Conservation (phyloP, 495 filamentous ascomycete species). For the Lasiosphaeria miniovina region DNA sequence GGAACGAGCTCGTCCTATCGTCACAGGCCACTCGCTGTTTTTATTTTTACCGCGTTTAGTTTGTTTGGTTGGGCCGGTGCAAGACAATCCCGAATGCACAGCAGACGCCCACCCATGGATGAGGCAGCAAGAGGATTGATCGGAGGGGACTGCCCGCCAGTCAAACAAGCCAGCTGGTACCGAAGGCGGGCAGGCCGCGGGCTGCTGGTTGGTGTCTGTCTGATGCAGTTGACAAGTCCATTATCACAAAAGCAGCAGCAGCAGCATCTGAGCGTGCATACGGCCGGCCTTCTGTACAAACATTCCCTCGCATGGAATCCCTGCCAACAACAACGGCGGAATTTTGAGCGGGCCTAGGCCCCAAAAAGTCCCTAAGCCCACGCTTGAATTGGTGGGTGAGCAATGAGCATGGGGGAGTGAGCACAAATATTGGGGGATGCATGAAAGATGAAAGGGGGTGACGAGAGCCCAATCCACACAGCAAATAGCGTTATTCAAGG, state of each 20-base stretch:
- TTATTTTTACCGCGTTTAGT: not conserved
- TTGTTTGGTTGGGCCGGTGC: not conserved
- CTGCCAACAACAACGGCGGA: not conserved
- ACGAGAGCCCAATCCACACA: not conserved
- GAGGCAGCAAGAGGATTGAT: not conserved
- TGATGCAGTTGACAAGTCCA: not conserved
- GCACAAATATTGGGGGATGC: no score
- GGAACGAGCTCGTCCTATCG: not conserved
- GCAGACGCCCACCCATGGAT: not conserved
- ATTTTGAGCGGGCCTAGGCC: no score
- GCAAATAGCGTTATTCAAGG: not conserved
- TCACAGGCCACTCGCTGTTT: not conserved
- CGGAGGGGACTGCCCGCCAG: not conserved
- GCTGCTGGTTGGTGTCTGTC: not conserved
- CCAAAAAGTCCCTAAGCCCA: no score
- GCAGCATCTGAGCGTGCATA: not conserved
- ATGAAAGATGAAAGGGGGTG: not conserved
- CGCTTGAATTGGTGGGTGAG: no score
- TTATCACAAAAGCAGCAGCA: not conserved
- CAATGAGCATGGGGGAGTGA: no score
- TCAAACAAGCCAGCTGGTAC: not conserved
- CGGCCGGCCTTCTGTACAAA: not conserved
- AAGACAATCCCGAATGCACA: not conserved
- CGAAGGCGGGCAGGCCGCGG: no score
- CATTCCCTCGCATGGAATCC: not conserved